Conservation (phyloP, 371 early-diverging fungal genomes). For the Homolaphlyctis polyrhiza region DNA sequence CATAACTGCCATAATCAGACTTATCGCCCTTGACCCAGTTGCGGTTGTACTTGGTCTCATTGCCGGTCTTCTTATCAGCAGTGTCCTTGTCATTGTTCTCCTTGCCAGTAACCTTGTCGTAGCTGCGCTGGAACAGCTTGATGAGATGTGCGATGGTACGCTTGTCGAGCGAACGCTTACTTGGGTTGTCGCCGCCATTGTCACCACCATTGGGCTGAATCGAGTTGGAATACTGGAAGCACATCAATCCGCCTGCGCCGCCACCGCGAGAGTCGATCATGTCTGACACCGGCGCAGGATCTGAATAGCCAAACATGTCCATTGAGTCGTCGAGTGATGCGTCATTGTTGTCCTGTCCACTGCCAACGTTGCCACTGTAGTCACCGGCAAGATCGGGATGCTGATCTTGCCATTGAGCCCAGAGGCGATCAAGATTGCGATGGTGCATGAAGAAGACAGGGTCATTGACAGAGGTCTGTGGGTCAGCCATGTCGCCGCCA, state of each 20-base stretch:
- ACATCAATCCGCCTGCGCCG: conserved; percentile 12
- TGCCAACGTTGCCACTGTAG: conserved; percentile 9
- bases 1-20: too few species aligned
- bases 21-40: too few species aligned
- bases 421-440: conserved; percentile 50
- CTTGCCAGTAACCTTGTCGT: too few species aligned
- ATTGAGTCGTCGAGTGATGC: conserved; percentile 8
- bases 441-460: conserved; percentile 59
- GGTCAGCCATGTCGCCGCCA: conserved; percentile 36
- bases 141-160: too few species aligned
- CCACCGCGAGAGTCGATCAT: conserved; percentile 5
- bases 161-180: neutral
- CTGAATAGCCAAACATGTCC: conserved; percentile 8
- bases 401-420: conserved; percentile 42
- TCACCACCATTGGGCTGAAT: too few species aligned
- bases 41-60: too few species aligned
- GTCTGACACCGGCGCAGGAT: conserved; percentile 9
- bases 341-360: neutral
- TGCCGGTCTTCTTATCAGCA: too few species aligned
- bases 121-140: too few species aligned
- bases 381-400: conserved; percentile 11
- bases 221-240: conserved; percentile 18
- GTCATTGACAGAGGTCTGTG: conserved; percentile 38
- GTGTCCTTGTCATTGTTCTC: too few species aligned
- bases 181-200: neutral